These are phyloP conservation scores for Shiraia bambusicola DNA, from an alignment of 2,329 filamentous ascomycete genomes.

Conservation along the genomic window DNA sequence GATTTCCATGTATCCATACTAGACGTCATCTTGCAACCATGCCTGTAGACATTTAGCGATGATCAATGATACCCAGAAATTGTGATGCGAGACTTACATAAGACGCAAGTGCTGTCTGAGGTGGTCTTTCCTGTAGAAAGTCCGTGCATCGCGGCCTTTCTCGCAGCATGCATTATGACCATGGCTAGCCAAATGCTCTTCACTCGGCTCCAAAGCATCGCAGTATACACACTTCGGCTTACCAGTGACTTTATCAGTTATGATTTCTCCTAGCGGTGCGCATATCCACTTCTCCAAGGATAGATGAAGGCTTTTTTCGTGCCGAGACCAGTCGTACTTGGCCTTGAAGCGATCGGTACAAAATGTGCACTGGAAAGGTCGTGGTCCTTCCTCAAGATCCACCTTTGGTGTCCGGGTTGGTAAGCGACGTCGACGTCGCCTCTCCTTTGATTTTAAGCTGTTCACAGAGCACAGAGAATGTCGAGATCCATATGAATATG, in stretches of 20 bases:
- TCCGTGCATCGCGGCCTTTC: conserved; percentile 62
- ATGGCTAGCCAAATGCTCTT: conserved; percentile 60
- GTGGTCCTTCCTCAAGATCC: conserved; percentile 21
- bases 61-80: neutral
- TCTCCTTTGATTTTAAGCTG: conserved; percentile 55
- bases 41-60: conserved; percentile 27
- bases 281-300: conserved; percentile 54
- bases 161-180: conserved; percentile 67
- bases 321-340: conserved; percentile 47
- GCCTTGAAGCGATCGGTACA: conserved; percentile 44
- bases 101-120: conserved; percentile 62
- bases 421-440: conserved; percentile 57
- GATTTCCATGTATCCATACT: conserved; percentile 67
- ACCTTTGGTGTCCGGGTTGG: conserved; percentile 41
- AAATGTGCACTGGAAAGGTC: conserved; percentile 44
- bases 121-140: conserved; percentile 65
- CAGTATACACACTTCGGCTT: conserved; percentile 62
- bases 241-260: conserved; percentile 59
- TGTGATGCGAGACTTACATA: conserved; percentile 41
- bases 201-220: conserved; percentile 54
- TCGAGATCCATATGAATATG: conserved; percentile 58
- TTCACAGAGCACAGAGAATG: conserved; percentile 60
- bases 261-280: conserved; percentile 59
- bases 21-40: conserved; percentile 61
- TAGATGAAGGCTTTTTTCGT: conserved; percentile 44